phyloP scores from a whole-genome alignment of 1,139 yeast genomes.

The Suzukiozyma palmioleophila region DNA sequence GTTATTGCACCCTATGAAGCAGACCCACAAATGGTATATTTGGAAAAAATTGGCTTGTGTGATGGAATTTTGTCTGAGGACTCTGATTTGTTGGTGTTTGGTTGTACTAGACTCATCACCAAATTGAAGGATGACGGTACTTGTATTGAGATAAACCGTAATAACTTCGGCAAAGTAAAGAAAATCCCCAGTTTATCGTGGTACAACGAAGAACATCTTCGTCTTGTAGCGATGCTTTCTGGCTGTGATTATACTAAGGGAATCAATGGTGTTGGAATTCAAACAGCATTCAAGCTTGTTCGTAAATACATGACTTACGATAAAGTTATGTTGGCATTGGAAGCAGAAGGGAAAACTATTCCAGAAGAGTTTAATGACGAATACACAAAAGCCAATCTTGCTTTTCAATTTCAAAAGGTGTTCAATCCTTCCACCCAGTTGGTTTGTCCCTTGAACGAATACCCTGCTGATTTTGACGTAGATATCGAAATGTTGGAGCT shows the following conservation, averaged over 20 bases:
- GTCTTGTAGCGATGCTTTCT: slow-evolving; percentile 78
- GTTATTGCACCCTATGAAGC: slow-evolving; percentile 99
- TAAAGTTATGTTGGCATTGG: slow-evolving; percentile 51
- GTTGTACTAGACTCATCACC: slow-evolving; percentile 71
- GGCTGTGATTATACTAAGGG: slow-evolving; percentile 98
- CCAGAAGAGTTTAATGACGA: slow-evolving; percentile 61
- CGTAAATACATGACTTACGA: slow-evolving; percentile 49
- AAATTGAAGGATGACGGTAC: slow-evolving; percentile 76
- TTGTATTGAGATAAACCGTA: slow-evolving; percentile 63
- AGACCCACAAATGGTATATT: slow-evolving; percentile 91
- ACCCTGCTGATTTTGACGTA: slow-evolving; percentile 38
- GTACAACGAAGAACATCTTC: slow-evolving; percentile 53
- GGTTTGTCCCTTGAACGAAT: slow-evolving; percentile 55
- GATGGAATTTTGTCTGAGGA: slow-evolving; percentile 92
- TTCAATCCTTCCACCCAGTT: slow-evolving; percentile 55
- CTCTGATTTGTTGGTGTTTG: slow-evolving; percentile 88
- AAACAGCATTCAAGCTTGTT: slow-evolving; percentile 67
- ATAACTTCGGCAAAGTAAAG: slow-evolving; percentile 44
- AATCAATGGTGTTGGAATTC: slow-evolving; percentile 72
- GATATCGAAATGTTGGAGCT: slow-evolving; percentile 40
- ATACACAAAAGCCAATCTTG: slow-evolving; percentile 63
- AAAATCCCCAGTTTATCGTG: slow-evolving; percentile 43
- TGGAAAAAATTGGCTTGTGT: slow-evolving; percentile 71
- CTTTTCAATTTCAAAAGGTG: slow-evolving; percentile 85
- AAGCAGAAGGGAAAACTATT: slow-evolving; percentile 58